Percentiles rank a stretch among this genome's conserved stretches.
These are phyloP conservation scores for Lactarius akahatsu DNA, from an alignment of 768 basidiomycete genomes.

Conservation along the genomic window DNA sequence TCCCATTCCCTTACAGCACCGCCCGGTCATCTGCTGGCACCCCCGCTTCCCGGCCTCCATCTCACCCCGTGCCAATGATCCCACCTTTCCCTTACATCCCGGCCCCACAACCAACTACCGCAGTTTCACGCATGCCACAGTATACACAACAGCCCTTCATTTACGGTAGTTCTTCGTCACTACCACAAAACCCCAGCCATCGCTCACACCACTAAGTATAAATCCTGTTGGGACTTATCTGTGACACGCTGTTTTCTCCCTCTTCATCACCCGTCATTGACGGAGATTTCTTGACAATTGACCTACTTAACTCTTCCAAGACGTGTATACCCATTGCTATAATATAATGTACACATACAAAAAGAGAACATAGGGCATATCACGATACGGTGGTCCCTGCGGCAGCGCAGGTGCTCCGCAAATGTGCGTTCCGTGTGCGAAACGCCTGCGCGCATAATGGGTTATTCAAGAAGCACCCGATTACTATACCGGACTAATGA, in stretches of 20 bases:
- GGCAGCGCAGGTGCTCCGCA: not conserved
- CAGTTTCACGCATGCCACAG: constrained; percentile 16
- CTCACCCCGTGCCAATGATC: not conserved
- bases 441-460: not conserved
- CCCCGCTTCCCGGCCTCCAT: constrained; percentile 1
- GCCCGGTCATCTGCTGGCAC: constrained; percentile 8
- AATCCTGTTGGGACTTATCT: not conserved
- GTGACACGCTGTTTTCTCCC: not conserved
- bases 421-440: not conserved
- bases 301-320: not conserved
- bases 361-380: not conserved
- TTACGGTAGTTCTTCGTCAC: constrained; percentile 1
- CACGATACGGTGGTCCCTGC: not conserved
- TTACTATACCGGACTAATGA: constrained; percentile 39
- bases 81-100: constrained; percentile 14
- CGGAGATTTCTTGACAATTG: constrained; percentile 6
- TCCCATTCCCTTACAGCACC: constrained; percentile 5
- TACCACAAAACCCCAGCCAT: constrained; percentile 9
- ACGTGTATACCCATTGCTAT: constrained; percentile 11
- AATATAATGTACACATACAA: not conserved
- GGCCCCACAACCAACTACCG: constrained; percentile 12
- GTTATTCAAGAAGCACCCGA: not conserved
- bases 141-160: constrained; percentile 7
- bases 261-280: not conserved
- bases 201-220: constrained; percentile 3